Evolutionary conservation across 2,329 filamentous ascomycete species (phyloP).

Genomic region (Sclerotinia spermophila): DNA sequence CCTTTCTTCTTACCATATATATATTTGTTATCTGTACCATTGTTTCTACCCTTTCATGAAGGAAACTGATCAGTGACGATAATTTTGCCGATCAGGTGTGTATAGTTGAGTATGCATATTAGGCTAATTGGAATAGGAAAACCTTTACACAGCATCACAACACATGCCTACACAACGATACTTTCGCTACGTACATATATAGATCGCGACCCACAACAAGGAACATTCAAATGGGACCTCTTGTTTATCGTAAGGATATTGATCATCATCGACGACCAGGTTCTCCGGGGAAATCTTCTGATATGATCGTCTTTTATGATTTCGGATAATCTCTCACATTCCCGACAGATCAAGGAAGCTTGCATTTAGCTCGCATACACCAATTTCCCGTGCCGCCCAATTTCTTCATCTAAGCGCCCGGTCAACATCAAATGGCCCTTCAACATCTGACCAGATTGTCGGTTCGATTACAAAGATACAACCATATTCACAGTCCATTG

Average conservation of each 20-base stretch:
- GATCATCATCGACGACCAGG: conserved; percentile 9
- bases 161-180: conserved; percentile 6
- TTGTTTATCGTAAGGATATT: not conserved
- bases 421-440: conserved; percentile 9
- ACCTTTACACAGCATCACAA: conserved; percentile 7
- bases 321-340: conserved; percentile 1
- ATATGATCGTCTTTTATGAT: conserved; percentile 19
- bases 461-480: conserved; percentile 14
- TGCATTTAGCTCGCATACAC: conserved; percentile 3
- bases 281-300: not conserved
- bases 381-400: conserved; percentile 17
- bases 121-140: conserved; percentile 18
- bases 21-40: conserved; percentile 7
- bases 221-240: not conserved
- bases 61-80: conserved; percentile 17
- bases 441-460: conserved; percentile 26
- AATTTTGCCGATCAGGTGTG: conserved; percentile 10
- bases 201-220: conserved; percentile 5
- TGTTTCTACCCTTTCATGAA: conserved; percentile 2
- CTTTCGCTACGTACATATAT: not conserved
- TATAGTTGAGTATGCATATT: conserved; percentile 11
- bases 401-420: conserved; percentile 27
- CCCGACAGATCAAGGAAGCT: conserved; percentile 1
- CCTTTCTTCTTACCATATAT: conserved; percentile 6
- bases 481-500: conserved; percentile 20